These are phyloP conservation scores for Fagopyrum homotropicum DNA, from an alignment of 148 eudicot genomes.

Conservation along the genomic window DNA sequence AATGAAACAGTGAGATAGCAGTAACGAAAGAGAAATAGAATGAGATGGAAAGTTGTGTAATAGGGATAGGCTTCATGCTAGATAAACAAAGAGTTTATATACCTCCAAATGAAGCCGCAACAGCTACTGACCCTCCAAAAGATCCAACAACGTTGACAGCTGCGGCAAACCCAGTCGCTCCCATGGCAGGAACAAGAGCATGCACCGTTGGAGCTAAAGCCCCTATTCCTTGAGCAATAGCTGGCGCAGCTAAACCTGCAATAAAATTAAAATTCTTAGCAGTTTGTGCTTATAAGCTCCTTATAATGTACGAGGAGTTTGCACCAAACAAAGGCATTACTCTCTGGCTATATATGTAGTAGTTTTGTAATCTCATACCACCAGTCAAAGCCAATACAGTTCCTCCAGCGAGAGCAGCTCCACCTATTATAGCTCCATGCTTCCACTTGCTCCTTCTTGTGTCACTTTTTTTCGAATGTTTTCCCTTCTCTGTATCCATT, in stretches of 20 bases:
- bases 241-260: constrained; percentile 86
- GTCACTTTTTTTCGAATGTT: constrained; percentile 40
- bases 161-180: constrained; percentile 77
- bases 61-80: not conserved
- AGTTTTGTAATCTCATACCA: constrained; percentile 29
- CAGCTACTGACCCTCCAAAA: constrained; percentile 77
- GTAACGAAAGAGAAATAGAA: too few relatives aligned
- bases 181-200: constrained; percentile 63
- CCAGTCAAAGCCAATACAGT: constrained; percentile 76
- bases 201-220: constrained; percentile 80
- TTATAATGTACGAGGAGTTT: too few relatives aligned
- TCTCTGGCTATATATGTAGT: not conserved
- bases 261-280: constrained; percentile 9
- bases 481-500: constrained; percentile 55
- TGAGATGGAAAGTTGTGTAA: not conserved
- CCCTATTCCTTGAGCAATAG: constrained; percentile 79
- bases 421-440: constrained; percentile 79
- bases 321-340: not conserved
- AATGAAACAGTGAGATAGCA: not conserved
- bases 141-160: constrained; percentile 78
- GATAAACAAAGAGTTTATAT: constrained; percentile 1
- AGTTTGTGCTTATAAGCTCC: not conserved
- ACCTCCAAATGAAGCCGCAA: constrained; percentile 97
- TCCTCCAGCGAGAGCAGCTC: constrained; percentile 89
- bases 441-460: constrained; percentile 50